Base-by-base conservation (phyloP, 1,139 yeast species). In the Debaryomyces udenii region DNA sequence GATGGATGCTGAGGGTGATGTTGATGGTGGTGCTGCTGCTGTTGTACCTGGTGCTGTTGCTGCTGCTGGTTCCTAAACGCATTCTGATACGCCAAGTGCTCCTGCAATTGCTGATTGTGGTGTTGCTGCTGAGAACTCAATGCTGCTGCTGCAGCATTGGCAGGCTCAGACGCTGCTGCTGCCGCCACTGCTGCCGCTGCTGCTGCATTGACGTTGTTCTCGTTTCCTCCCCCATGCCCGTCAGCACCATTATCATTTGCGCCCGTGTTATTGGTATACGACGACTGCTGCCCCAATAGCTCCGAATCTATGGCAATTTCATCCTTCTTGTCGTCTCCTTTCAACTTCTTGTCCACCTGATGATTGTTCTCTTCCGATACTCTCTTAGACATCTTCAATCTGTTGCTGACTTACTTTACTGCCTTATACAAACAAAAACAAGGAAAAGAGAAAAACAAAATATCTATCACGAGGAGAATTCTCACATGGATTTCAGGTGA, bases 231-330 rank as follows among this genome's bases (percentile, higher is more conserved):
- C 15, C 38, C 41, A 11, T 42, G 44, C n/a, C 45, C 52, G 30
- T 40, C 50, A 14, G 37, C 52, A 9, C 52, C 50, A 28, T 44
- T 52, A 14, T 52, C 52, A 33, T 53, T 48, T 22, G 47, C 44
- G n/a, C 46, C 43, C 16, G 45, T 50, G 38, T 49, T 50, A 56
- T 49, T 42, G 10, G 47, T 38, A 47, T 66, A 66, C 31, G 68
- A 64, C 11, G 71, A 57, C 42, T 74, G 77, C 45, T 74, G 78
- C 27, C 70, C 71, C 44, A 75, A 64, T 49, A 75, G 61, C 49
- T 74, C 78, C 35, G 78, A 69, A 53, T 75, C 80, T 43, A 75
- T 73, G 41, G 70, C 71, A 36, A 67, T 60, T 39, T 67, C 70
- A 20, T 65, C 68, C 45, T 67, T 65, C 50, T 63, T 62, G 18